Base-by-base conservation (phyloP, 1,284 basidiomycete species). In the Trametes hirsuta region DNA sequence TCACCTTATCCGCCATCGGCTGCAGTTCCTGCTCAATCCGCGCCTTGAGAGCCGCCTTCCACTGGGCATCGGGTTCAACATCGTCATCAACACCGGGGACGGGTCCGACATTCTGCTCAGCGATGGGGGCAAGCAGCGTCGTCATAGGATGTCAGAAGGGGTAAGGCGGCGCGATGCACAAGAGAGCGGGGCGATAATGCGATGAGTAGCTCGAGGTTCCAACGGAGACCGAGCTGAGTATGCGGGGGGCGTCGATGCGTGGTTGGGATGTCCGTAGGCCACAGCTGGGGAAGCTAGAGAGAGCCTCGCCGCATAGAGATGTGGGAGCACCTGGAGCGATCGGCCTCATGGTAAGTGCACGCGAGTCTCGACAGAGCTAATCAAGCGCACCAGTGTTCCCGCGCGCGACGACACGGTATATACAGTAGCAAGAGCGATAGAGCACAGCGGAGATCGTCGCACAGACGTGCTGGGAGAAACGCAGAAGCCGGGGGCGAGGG, bases 1-100 rank as follows among this genome's bases (percentile, higher is more conserved):
- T 79, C 4, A 83, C 82, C 48, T 82, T 78, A 48, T 79, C 73
- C 46, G 83, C 75, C 77, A 84, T 80, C 48, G 74, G 68, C 51
- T 72, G 68, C 47, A 85, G 69, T 2, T 72, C 74, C 2, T 72
- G 68, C 65, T 82, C 76, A 69, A 87, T 84, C 65, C 75, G 72
- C 36, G 68, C 65, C 64, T 69, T 75, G 60, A 83, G 72, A 1
- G 65, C 61, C 24, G 63, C 68, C 68, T 84, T 85, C 84, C 84
- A 86, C 57, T 76, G 72, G 6, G 80, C 77, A 70, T 84, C 80
- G 3, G 82, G 83, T 65, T 86, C 63, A 36, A 62, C 55, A 18
- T 65, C 63, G 18, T 54, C 52, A 37, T 65, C 84, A 55, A 79
- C 66, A 70, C 83, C 79, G 53, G 70, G 61, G 51, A 62, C 44